Evolutionary conservation across 495 filamentous ascomycete genomes (phyloP), one percentile per base, ranked within the genome.

Genomic region (Podospora tetraspora): DNA sequence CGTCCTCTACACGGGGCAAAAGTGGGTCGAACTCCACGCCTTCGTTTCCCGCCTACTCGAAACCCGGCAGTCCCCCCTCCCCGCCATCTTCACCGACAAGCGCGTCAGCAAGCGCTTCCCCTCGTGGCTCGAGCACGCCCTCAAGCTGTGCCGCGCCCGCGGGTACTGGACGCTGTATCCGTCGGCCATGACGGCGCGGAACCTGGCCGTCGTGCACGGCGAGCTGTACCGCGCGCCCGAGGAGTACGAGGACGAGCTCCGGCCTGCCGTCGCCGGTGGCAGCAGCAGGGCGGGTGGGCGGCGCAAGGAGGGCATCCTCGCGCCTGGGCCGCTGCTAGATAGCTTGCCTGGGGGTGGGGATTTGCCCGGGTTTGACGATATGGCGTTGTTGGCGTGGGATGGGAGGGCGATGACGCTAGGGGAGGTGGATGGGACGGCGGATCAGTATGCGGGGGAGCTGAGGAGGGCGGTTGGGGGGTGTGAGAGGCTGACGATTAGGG

Each of bases 81-180:
- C 21, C 60, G 67, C 75, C 0, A 69, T 83, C 37, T 68, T 84
- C 24, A 66, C 78, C 13, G 72, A 81, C 52, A 87, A 88, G 64
- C 74, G 82, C 11, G 76, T 86, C 52, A 89, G 86, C 67, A 84
- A 84, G 63, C 84, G 79, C 66, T 86, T 91, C 62, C 92, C 93
- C 7, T 83, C 91, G 6, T 94, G 92, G 85, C 83, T 92, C 70
- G 92, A 95, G 77, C 86, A 91, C 69, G 76, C 92, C 58, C 83
- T 93, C 25, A 88, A 90, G 72, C 82, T 97, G 37, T 87, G 89
- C 64, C 85, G 89, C 3, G 86, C 84, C 6, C 84, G 87, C 30
- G 91, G 91, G 12, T 96, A 94, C 78, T 88, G 82, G 72, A 84
- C 90, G 60, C 79, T 93, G 0, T 94, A 94, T 74, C 93, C 93